Evolutionary conservation across 805 yeast genomes (phyloP).

Genomic region (Yamadazyma takamatsuzukensis): DNA sequence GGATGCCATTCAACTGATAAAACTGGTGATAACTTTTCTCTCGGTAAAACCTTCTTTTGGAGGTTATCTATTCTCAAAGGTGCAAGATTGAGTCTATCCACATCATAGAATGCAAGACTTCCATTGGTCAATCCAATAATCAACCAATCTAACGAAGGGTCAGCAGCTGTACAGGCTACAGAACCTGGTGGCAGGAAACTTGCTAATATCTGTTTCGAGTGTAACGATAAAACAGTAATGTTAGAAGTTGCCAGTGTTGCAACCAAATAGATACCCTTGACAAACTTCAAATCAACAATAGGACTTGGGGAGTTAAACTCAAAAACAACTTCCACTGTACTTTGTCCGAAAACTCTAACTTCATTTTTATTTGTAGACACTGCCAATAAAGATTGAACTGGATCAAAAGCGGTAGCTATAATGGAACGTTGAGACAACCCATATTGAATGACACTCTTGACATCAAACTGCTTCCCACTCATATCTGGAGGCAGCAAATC

Average conservation of each 20-base stretch:
- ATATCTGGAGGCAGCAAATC: conserved; percentile 32
- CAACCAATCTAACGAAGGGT: conserved; percentile 87
- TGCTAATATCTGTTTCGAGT: conserved; percentile 56
- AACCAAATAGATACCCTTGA: conserved; percentile 78
- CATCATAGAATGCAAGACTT: conserved; percentile 64
- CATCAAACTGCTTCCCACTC: conserved; percentile 24
- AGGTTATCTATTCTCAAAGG: conserved; percentile 66
- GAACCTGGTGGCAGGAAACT: conserved; percentile 61
- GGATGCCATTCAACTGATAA: conserved; percentile 77
- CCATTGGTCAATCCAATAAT: conserved; percentile 81
- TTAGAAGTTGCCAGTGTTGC: conserved; percentile 57
- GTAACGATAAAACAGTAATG: conserved; percentile 67
- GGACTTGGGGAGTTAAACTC: conserved; percentile 48
- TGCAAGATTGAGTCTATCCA: conserved; percentile 70
- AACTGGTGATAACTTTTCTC: conserved; percentile 61
- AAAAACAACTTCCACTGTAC: conserved; percentile 69
- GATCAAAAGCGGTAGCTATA: conserved; percentile 73
- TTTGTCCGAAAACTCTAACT: conserved; percentile 79
- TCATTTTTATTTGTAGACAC: conserved; percentile 68
- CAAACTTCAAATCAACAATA: conserved; percentile 57
- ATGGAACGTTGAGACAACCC: conserved; percentile 56
- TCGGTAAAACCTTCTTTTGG: conserved; percentile 58
- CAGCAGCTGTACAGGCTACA: conserved; percentile 68
- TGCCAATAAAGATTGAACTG: conserved; percentile 83
- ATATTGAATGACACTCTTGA: conserved; percentile 27